Evolutionary conservation across 106 monocot species (phyloP), one percentile per base, ranked within the genome.

Genomic region (Narthecium ossifragum): DNA sequence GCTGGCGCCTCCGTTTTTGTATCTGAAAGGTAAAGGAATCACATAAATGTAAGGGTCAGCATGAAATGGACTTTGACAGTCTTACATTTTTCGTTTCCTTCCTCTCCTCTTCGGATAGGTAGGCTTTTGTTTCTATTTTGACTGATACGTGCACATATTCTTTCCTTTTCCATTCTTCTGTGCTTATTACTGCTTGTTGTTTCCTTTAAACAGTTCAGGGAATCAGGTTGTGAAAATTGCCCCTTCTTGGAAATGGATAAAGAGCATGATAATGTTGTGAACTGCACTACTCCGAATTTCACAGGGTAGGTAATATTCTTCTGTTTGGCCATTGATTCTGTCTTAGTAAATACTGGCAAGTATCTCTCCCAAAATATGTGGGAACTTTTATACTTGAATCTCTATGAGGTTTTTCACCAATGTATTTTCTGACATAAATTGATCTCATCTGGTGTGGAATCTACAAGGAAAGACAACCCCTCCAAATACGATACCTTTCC

Each of bases 191-290:
- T 63, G 31, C 5, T 29, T 3, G 54, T 41, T 49, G 34, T 52
- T 27, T 58, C 36, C 38, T 2, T 59, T 52, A 17, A 73, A 30
- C 66, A 94, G 93, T 98, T 98, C 46, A 83, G 87, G 61, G 96
- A 98, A 26, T 81, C 86, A 0, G 96, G 96, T 17, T 98, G 96
- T 53, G 96, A 98, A 64, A 98, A 98, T 52, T 98, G 96, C 76
- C 96, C 96, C 13, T 98, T 98, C 66, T 72, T 98, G 47, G 90
- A 98, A 31, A 84, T 98, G 81, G 96, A 90, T 14, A 87, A 82
- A 63, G 90, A 90, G 46, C 77, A 90, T 34, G 96, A 98, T 53
- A 84, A 83, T 65, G 87, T 98, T 29, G 90, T 74, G 30, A 91
- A 75, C 45, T 90, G 90, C 69, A 98, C 96, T 26, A 98, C 96